Evolutionary conservation across 352 stramenopile species (phyloP).

Genomic region (Phytopythium vexans): DNA sequence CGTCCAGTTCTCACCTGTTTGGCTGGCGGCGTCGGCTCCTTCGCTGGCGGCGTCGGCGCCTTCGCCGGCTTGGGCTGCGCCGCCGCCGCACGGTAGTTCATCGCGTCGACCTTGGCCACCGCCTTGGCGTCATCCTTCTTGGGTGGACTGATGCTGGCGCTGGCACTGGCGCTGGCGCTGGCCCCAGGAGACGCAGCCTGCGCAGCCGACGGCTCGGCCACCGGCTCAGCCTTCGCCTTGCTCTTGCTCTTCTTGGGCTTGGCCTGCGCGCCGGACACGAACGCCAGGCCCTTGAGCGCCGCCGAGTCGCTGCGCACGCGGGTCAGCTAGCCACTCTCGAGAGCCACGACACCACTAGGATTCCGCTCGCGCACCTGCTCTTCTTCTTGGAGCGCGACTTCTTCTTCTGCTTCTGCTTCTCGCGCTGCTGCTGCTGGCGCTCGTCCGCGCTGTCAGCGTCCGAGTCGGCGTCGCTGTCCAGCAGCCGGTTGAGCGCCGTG

Average conservation of each 20-base stretch:
- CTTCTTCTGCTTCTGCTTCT: constrained; percentile 71
- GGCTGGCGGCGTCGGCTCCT: constrained; percentile 1
- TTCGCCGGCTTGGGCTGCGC: constrained; percentile 14
- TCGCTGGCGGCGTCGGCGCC: neutral
- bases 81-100: constrained; percentile 8
- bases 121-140: constrained; percentile 2
- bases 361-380: constrained; percentile 30
- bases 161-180: neutral
- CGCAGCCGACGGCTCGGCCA: constrained; percentile 1
- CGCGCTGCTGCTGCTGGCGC: constrained; percentile 41
- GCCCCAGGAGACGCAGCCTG: constrained; percentile 1
- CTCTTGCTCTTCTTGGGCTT: constrained; percentile 67
- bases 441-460: constrained; percentile 53
- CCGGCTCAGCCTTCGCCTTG: constrained; percentile 31
- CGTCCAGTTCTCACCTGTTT: neutral
- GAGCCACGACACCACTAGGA: neutral
- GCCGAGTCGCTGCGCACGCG: constrained; percentile 41
- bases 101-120: neutral
- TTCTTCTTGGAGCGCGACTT: constrained; percentile 79
- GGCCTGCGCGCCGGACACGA: constrained; percentile 38
- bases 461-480: constrained; percentile 35
- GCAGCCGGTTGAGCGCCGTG: constrained; percentile 55
- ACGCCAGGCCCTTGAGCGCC: constrained; percentile 70
- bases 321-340: neutral
- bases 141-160: no score